Percentiles rank a stretch among this genome's conserved stretches.
Evolutionary conservation across 2,329 filamentous ascomycete species (phyloP).

Genomic region (Sclerotinia minor): DNA sequence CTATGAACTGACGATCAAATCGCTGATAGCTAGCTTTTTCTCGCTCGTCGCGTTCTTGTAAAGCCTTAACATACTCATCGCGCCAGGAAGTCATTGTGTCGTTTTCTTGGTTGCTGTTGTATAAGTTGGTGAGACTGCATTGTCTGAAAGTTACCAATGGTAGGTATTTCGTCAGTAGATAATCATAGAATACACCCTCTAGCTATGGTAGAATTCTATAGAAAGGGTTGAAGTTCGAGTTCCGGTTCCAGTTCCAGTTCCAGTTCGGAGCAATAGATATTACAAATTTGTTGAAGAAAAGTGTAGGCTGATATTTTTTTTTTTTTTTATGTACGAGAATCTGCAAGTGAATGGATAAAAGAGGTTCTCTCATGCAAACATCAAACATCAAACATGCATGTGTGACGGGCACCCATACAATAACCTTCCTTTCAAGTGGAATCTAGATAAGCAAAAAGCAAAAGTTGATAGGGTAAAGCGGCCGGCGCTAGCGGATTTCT

Average conservation of each 20-base stretch:
- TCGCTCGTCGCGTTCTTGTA: conserved; percentile 69
- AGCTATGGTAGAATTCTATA: not conserved
- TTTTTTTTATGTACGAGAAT: not conserved
- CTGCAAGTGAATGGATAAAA: conserved; percentile 18
- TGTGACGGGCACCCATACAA: no score
- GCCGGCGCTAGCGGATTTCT: conserved; percentile 24
- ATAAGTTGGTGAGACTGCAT: conserved; percentile 18
- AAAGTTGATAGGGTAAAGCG: conserved; percentile 30
- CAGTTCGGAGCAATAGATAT: not conserved
- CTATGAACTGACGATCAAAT: conserved; percentile 66
- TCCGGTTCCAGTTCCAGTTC: no score
- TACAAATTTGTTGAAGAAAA: not conserved
- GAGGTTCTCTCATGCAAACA: conserved; percentile 8
- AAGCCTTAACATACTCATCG: conserved; percentile 74
- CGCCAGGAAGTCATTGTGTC: conserved; percentile 56
- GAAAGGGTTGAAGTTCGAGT: not conserved
- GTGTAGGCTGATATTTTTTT: not conserved
- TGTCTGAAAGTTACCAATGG: conserved; percentile 12
- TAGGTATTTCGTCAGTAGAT: not conserved
- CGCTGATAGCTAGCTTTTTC: conserved; percentile 62
- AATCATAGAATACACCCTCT: conserved; percentile 1
- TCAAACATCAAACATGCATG: not conserved
- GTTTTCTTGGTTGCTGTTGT: conserved; percentile 24
- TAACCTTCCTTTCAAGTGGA: not conserved
- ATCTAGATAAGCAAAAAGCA: conserved; percentile 23